Percentiles rank a stretch among this genome's conserved stretches.
These are phyloP conservation scores for Hanseniaspora pseudoguilliermondii DNA, from an alignment of 805 yeast species.

Conservation along the genomic window DNA sequence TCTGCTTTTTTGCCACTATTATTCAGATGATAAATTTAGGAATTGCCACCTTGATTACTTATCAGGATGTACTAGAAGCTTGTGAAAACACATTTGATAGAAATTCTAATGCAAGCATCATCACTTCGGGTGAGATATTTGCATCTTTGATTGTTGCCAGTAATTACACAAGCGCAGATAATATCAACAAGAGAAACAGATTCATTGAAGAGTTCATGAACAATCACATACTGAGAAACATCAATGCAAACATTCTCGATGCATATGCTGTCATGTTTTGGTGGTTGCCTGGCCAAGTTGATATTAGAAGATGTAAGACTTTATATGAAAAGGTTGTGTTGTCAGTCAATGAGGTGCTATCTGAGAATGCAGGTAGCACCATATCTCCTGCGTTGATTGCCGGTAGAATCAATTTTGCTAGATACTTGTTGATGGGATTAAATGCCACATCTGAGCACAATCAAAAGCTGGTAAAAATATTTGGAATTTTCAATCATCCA, in stretches of 20 bases:
- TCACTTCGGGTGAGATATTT: slow-evolving; percentile 57
- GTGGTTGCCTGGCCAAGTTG: slow-evolving; percentile 59
- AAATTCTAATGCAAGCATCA: slow-evolving; percentile 64
- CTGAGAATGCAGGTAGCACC: not conserved
- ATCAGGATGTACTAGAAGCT: slow-evolving; percentile 41
- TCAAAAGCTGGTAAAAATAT: slow-evolving; percentile 31
- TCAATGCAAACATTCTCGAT: slow-evolving; percentile 59
- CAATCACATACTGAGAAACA: slow-evolving; percentile 38
- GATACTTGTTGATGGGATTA: slow-evolving; percentile 36
- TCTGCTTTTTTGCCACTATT: slow-evolving; percentile 41
- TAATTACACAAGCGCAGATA: slow-evolving; percentile 29
- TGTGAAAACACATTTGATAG: slow-evolving; percentile 41
- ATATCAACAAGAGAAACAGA: slow-evolving; percentile 31
- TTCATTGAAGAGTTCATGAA: slow-evolving; percentile 35
- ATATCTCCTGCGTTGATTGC: slow-evolving; percentile 6
- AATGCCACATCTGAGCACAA: slow-evolving; percentile 45
- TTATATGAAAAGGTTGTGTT: slow-evolving; percentile 5
- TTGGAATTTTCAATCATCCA: slow-evolving; percentile 42
- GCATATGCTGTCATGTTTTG: slow-evolving; percentile 68
- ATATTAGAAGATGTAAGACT: slow-evolving; percentile 49
- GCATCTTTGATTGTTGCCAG: slow-evolving; percentile 49
- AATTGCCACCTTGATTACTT: slow-evolving; percentile 28
- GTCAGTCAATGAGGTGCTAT: not conserved
- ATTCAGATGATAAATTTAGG: slow-evolving; percentile 28
- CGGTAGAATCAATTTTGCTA: slow-evolving; percentile 32